Evolutionary conservation across 306 rosid genomes (phyloP), one percentile per base, ranked within the genome.

Genomic region (Vachellia collinsii): DNA sequence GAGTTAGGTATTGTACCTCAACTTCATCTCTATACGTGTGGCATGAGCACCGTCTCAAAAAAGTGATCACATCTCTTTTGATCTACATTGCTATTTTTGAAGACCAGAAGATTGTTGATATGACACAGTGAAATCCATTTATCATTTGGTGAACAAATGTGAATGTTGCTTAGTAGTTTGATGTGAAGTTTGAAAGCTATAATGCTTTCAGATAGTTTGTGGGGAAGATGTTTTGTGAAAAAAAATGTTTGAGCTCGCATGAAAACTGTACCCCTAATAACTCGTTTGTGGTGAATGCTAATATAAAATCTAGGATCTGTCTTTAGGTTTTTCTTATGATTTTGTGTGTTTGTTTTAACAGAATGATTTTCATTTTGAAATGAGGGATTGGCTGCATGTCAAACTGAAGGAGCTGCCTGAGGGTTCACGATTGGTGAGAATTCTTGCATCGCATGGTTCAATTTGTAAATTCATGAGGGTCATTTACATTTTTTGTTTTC

Each of bases 381-480:
- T 79, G 92, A 88, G 97, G 84, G 97, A 95, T 80, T 95, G 99
- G 99, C 86, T 91, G 93, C 74, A 84, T 29, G 91, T 95, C 54
- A 69, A 85, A 76, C 84, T 83, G 70, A 79, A 85, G 47, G 99
- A 95, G 79, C 86, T 95, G 86, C 98, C 97, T 13, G 0, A 22
- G n/a, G 93, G 97, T 53, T 87, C 91, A 0, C 79, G 77, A 25
- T 89, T 94, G 97, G 98, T 94, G 83, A 84, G 90, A 83, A 65
- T 43, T 71, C 37, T 42, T 75, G 20, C 77, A 41, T 82, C 72
- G 5, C 51, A 42, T 79, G 73, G 70, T 81, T 64, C 17, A 73
- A 76, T 38, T 58, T 64, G 78, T 77, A 4, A 39, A 44, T 82
- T 78, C 75, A 44, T 46, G 5, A 61, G 44, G 42, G 13, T 54